Evolutionary conservation across 2,329 filamentous ascomycete genomes (phyloP).

Genomic region (Ophiostoma piceae): DNA sequence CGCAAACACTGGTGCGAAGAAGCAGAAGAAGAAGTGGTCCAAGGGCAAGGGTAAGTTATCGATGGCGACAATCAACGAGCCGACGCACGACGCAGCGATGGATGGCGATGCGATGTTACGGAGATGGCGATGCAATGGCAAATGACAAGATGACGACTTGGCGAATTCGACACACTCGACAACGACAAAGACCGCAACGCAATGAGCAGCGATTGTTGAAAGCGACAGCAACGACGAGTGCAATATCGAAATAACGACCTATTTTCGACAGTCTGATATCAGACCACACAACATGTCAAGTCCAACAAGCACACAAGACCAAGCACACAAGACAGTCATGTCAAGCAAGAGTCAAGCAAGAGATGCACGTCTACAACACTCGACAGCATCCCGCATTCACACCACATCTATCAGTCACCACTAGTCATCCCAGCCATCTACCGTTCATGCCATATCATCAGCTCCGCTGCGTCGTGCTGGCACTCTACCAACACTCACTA

Average conservation of each 20-base stretch:
- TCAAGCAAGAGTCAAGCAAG: neutral
- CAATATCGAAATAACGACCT: neutral
- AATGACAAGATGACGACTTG: neutral
- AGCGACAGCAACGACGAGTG: neutral
- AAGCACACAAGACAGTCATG: neutral
- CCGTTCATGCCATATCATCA: neutral
- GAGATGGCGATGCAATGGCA: neutral
- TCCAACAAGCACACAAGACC: too few relatives aligned
- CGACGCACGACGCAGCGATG: neutral
- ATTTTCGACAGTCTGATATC: neutral
- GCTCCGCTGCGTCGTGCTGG: neutral
- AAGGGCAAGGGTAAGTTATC: slow-evolving; percentile 62
- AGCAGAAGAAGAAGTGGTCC: slow-evolving; percentile 77
- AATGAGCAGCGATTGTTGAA: neutral
- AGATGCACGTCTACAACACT: neutral
- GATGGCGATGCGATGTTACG: neutral
- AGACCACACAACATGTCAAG: neutral
- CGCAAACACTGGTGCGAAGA: slow-evolving; percentile 62
- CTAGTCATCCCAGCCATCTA: neutral
- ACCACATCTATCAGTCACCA: neutral
- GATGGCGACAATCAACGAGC: neutral
- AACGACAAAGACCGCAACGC: neutral
- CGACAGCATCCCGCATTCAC: neutral
- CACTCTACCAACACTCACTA: slow-evolving; percentile 6
- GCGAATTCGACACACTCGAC: neutral